These are phyloP conservation scores for Amaranthus tricolor DNA, from an alignment of 179 eudicot genomes.

Conservation along the genomic window DNA sequence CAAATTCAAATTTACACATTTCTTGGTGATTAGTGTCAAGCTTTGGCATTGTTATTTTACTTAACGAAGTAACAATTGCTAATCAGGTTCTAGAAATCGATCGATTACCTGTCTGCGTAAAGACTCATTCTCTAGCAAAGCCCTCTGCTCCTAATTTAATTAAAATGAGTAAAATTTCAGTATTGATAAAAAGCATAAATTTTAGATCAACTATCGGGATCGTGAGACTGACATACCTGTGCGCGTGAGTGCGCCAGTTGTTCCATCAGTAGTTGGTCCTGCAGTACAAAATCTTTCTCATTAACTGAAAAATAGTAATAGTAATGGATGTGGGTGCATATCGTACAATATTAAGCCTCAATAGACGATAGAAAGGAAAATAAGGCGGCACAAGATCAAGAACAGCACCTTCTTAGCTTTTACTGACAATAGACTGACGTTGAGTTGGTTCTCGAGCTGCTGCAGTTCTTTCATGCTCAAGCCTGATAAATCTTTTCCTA, in stretches of 20 bases:
- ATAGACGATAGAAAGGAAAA: background rate
- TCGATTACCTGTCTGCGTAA: slow-evolving; percentile 57
- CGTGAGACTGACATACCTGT: slow-evolving; percentile 35
- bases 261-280: slow-evolving; percentile 60
- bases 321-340: background rate
- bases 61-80: background rate
- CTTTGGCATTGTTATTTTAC: background rate
- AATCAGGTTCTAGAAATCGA: background rate
- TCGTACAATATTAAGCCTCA: background rate
- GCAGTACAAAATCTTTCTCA: slow-evolving; percentile 15
- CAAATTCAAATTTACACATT: background rate
- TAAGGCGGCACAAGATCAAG: background rate
- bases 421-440: slow-evolving; percentile 46
- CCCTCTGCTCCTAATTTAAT: slow-evolving; percentile 51
- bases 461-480: slow-evolving; percentile 51
- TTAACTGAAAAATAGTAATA: background rate
- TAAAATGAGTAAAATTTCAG: background rate
- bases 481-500: slow-evolving; percentile 63
- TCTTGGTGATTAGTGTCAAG: too few relatives aligned
- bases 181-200: background rate
- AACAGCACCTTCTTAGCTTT: slow-evolving; percentile 58
- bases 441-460: slow-evolving; percentile 58
- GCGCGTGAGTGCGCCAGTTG: slow-evolving; percentile 48
- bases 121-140: slow-evolving; percentile 56
- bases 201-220: background rate